phyloP scores from a whole-genome alignment of 2,329 filamentous ascomycete species.

The Neonectria magnoliae region DNA sequence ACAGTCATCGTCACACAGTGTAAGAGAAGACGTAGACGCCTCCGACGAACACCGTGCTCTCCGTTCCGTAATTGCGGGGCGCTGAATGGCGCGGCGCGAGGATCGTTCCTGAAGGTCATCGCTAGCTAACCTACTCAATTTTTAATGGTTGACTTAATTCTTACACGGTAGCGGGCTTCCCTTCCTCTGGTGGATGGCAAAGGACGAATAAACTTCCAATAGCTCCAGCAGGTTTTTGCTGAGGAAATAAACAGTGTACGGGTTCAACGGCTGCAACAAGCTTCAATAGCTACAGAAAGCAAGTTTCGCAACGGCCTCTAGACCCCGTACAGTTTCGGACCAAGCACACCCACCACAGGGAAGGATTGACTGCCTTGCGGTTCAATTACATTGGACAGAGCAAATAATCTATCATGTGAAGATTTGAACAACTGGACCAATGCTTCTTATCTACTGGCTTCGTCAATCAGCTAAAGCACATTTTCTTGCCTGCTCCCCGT shows the following conservation, averaged over 20 bases:
- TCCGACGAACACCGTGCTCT: background rate
- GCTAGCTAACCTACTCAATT: background rate
- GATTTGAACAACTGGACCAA: no score
- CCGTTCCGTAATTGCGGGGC: background rate
- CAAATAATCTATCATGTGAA: no score
- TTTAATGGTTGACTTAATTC: background rate
- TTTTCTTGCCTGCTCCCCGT: no score
- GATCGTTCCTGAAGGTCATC: background rate
- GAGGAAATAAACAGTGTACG: background rate
- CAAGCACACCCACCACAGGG: background rate
- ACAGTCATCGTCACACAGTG: background rate
- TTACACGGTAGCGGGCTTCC: background rate
- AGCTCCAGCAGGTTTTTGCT: background rate
- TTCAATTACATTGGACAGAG: no score
- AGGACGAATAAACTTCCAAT: background rate
- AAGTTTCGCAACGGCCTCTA: background rate
- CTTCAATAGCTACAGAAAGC: background rate
- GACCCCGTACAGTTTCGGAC: background rate
- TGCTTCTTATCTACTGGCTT: no score
- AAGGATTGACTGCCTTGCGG: background rate
- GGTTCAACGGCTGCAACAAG: background rate
- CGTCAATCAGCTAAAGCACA: no score
- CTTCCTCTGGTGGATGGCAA: background rate
- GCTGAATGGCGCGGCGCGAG: background rate
- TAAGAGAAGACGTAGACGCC: background rate